Conservation (phyloP, 2,329 filamentous ascomycete species). For the Reticulascus tulasneorum region DNA sequence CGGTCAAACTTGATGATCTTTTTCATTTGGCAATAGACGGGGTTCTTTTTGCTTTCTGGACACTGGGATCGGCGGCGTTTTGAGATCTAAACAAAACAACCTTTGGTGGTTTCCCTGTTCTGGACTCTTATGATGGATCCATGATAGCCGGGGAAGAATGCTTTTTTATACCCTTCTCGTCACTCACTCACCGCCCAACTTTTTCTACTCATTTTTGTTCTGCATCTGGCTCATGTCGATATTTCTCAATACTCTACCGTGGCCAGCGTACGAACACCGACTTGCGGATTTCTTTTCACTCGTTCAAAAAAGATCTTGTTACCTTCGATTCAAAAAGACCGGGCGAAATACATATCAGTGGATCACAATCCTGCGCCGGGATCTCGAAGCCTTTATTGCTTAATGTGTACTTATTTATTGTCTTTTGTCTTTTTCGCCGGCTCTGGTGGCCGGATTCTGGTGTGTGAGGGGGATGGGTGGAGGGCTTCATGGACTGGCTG, state of each 20-base stretch:
- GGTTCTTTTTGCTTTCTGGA: conserved; percentile 15
- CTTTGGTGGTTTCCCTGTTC: conserved; percentile 1
- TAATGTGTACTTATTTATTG: conserved; percentile 14
- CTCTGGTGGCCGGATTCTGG: conserved; percentile 10
- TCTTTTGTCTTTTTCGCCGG: conserved; percentile 7
- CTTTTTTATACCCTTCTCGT: conserved; percentile 26
- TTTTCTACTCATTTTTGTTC: conserved; percentile 10
- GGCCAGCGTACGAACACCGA: neutral
- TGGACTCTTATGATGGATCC: conserved; percentile 9
- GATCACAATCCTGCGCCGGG: conserved; percentile 1
- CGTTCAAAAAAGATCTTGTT: neutral
- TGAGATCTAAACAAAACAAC: conserved; percentile 9
- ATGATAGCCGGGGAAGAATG: neutral
- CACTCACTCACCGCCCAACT: conserved; percentile 23
- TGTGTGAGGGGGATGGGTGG: too few species aligned
- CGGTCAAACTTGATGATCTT: conserved; percentile 11
- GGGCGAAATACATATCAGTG: too few species aligned
- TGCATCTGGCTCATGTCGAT: conserved; percentile 17
- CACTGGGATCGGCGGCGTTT: conserved; percentile 13
- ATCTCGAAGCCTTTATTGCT: conserved; percentile 17
- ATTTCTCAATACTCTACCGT: conserved; percentile 1
- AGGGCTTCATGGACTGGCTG: too few species aligned
- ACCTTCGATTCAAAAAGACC: too few species aligned
- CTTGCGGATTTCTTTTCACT: neutral
- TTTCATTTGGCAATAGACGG: conserved; percentile 14